Evolutionary conservation across 2,329 filamentous ascomycete genomes (phyloP).

Genomic region (Aureobasidium vineae): DNA sequence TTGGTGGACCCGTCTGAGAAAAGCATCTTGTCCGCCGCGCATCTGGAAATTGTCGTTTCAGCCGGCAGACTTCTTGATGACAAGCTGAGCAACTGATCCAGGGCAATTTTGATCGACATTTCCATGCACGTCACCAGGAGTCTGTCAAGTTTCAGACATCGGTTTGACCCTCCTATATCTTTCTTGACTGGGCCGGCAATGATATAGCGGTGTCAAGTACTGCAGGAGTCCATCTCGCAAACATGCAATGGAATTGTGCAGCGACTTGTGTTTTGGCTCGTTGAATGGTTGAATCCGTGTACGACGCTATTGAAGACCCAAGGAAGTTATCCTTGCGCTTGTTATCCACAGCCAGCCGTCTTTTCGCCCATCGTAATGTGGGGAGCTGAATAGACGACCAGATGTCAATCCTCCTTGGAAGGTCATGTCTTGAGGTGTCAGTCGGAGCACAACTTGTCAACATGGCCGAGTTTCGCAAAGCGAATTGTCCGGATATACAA

Average conservation of each 20-base stretch:
- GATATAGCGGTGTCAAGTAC: not conserved
- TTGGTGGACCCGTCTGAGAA: not conserved
- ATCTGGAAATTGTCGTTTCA: slow-evolving; percentile 15
- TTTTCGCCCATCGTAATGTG: slow-evolving; percentile 5
- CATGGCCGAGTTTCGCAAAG: not conserved
- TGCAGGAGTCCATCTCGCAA: not conserved
- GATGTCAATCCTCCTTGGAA: not conserved
- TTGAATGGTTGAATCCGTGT: not conserved
- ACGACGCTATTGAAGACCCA: slow-evolving; percentile 13
- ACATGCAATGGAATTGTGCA: not conserved
- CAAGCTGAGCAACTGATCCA: slow-evolving; percentile 7
- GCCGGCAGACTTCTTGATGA: not conserved
- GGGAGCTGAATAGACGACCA: not conserved
- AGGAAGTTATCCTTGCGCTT: not conserved
- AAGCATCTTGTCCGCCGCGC: not conserved
- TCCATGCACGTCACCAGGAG: slow-evolving; percentile 3
- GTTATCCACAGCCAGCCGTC: slow-evolving; percentile 11
- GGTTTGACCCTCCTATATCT: not conserved
- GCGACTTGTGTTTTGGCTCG: not conserved
- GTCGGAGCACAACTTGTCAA: not conserved
- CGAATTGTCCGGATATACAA: not conserved
- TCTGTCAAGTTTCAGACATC: slow-evolving; percentile 6
- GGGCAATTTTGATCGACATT: slow-evolving; percentile 9
- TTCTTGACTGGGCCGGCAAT: not conserved
- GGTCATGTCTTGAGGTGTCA: not conserved